These are phyloP conservation scores for Pichia sp. DNA, from an alignment of 1,139 yeast genomes.

Conservation along the genomic window DNA sequence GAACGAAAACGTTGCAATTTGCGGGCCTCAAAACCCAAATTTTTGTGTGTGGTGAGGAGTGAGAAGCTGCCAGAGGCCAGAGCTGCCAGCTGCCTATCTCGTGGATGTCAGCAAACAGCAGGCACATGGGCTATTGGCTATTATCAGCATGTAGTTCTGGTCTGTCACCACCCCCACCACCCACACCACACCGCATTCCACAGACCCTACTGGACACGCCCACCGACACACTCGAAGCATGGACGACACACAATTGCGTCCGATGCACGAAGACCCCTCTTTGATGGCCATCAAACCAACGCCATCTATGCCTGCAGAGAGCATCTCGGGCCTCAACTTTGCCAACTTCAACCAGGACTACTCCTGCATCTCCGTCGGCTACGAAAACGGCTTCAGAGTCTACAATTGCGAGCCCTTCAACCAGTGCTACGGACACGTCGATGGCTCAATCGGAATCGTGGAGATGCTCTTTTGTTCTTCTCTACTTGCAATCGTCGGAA, in stretches of 20 bases:
- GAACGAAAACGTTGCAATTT: too few species aligned
- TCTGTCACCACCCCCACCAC: too few species aligned
- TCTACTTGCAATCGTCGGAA: constrained; percentile 59
- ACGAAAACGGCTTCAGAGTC: constrained; percentile 52
- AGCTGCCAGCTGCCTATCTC: too few species aligned
- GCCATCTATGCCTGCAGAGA: constrained; percentile 10
- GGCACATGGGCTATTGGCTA: too few species aligned
- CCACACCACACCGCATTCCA: too few species aligned
- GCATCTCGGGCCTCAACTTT: constrained; percentile 37
- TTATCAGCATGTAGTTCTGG: too few species aligned
- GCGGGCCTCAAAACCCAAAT: too few species aligned
- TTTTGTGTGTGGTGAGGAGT: too few species aligned
- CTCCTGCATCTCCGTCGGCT: constrained; percentile 59
- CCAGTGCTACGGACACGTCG: constrained; percentile 44
- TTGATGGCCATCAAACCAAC: neutral
- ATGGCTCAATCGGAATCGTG: constrained; percentile 39
- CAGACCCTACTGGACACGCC: neutral
- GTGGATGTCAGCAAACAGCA: too few species aligned
- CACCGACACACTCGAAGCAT: neutral
- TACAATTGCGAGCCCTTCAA: constrained; percentile 64
- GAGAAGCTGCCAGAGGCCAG: too few species aligned
- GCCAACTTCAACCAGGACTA: constrained; percentile 66
- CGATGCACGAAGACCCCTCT: constrained; percentile 8
- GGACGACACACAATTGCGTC: constrained; percentile 8
- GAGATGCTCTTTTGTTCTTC: constrained; percentile 75